Percentiles rank a stretch among this genome's conserved stretches.
Conservation (phyloP, 805 yeast species). For the Yamadazyma philogaea region DNA sequence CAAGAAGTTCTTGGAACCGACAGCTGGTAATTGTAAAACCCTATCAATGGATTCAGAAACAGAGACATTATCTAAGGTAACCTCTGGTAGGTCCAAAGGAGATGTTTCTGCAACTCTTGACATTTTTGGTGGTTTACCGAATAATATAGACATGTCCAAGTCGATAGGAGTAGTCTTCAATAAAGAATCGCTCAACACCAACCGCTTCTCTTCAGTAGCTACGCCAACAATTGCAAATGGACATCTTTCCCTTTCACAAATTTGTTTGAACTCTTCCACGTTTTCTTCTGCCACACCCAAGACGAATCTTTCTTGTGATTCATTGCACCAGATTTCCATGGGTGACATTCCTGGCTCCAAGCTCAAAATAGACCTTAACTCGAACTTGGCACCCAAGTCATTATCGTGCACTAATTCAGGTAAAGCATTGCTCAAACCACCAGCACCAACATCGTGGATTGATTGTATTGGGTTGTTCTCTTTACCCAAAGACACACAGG, state of each 20-base stretch:
- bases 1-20: constrained; percentile 90
- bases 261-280: constrained; percentile 63
- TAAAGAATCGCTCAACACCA: constrained; percentile 75
- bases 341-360: constrained; percentile 99
- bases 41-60: constrained; percentile 70
- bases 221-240: constrained; percentile 94
- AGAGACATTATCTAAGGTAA: constrained; percentile 29
- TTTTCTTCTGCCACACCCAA: constrained; percentile 84
- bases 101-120: constrained; percentile 68
- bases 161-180: constrained; percentile 87
- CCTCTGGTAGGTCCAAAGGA: constrained; percentile 48
- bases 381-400: constrained; percentile 90
- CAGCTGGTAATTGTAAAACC: constrained; percentile 86
- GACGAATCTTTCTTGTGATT: constrained; percentile 97
- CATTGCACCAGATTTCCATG: constrained; percentile 99
- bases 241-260: constrained; percentile 94
- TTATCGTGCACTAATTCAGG: constrained; percentile 98
- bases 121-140: constrained; percentile 97
- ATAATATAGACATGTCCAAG: constrained; percentile 88
- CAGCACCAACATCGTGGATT: constrained; percentile 99
- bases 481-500: constrained; percentile 80
- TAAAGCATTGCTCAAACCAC: constrained; percentile 94
- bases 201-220: constrained; percentile 83
- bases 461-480: constrained; percentile 76
- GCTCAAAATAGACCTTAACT: constrained; percentile 83